Conservation (phyloP, 768 basidiomycete species). For the Rhizopogon vinicolor region DNA sequence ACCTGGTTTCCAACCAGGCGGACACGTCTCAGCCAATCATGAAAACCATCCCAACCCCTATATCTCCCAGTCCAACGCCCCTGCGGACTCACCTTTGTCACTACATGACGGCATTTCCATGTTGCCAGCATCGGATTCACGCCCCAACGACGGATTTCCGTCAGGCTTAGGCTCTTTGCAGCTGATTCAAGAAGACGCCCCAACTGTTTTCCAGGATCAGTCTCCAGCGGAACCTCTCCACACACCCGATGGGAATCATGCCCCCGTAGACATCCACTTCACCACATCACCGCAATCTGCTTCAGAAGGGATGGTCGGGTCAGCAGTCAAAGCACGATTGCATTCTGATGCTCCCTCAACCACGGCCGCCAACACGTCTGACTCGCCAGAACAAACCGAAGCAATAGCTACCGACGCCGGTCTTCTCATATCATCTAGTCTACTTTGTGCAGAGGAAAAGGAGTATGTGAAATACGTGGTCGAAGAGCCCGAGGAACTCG, state of each 20-base stretch:
- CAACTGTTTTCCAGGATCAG: neutral
- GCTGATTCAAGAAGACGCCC: neutral
- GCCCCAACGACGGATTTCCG: no score
- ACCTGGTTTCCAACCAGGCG: neutral
- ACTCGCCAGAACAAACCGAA: no score
- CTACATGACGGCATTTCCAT: neutral
- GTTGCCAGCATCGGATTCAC: neutral
- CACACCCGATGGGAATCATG: no score
- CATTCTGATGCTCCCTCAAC: neutral
- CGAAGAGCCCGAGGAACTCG: neutral
- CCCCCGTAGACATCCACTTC: neutral
- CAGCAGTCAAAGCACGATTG: neutral
- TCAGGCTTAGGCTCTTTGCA: neutral
- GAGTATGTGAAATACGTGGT: neutral
- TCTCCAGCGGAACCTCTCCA: neutral
- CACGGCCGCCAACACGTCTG: neutral
- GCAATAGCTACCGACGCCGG: neutral
- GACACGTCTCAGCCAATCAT: neutral
- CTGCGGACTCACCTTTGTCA: neutral
- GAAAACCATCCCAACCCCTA: neutral
- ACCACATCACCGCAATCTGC: neutral
- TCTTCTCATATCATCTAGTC: no score
- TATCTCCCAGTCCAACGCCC: neutral
- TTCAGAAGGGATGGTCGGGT: neutral
- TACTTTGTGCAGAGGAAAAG: neutral